phyloP scores from a whole-genome alignment of 2,329 filamentous ascomycete genomes.

The Fusarium proliferatum region DNA sequence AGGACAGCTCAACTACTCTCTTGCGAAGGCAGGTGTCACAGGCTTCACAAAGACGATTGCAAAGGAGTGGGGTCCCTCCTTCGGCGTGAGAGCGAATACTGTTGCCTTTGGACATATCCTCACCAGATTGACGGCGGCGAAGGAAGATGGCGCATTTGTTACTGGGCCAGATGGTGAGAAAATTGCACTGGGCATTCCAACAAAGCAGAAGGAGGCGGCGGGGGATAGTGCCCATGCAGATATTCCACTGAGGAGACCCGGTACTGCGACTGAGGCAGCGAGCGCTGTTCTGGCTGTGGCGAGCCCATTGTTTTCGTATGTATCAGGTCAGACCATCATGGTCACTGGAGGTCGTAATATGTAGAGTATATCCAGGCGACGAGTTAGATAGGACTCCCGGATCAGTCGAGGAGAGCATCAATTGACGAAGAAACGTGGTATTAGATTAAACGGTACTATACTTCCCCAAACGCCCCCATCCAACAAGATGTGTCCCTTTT shows the following conservation, averaged over 20 bases:
- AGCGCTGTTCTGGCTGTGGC: slow-evolving; percentile 80
- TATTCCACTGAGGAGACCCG: slow-evolving; percentile 82
- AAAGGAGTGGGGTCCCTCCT: slow-evolving; percentile 89
- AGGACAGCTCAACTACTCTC: slow-evolving; percentile 89
- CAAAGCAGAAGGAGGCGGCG: slow-evolving; percentile 62
- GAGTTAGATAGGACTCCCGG: background rate
- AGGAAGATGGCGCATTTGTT: slow-evolving; percentile 85
- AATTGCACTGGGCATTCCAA: slow-evolving; percentile 79
- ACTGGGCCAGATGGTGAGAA: slow-evolving; percentile 80
- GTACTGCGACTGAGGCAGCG: slow-evolving; percentile 83
- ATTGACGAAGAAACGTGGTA: slow-evolving; percentile 44
- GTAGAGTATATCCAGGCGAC: slow-evolving; percentile 44
- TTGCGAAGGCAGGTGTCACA: slow-evolving; percentile 85
- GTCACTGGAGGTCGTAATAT: slow-evolving; percentile 81
- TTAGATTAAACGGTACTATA: slow-evolving; percentile 48
- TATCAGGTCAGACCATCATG: slow-evolving; percentile 87
- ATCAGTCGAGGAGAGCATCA: background rate
- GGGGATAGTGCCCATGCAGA: slow-evolving; percentile 66
- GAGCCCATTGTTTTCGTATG: slow-evolving; percentile 85
- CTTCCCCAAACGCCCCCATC: slow-evolving; percentile 48
- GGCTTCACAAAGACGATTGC: slow-evolving; percentile 90
- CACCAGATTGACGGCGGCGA: slow-evolving; percentile 83
- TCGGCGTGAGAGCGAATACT: slow-evolving; percentile 85
- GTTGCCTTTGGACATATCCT: slow-evolving; percentile 86
- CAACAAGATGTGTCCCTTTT: slow-evolving; percentile 41